Conservation (phyloP, 169 alveolate species). For the Neospora caninum region DNA sequence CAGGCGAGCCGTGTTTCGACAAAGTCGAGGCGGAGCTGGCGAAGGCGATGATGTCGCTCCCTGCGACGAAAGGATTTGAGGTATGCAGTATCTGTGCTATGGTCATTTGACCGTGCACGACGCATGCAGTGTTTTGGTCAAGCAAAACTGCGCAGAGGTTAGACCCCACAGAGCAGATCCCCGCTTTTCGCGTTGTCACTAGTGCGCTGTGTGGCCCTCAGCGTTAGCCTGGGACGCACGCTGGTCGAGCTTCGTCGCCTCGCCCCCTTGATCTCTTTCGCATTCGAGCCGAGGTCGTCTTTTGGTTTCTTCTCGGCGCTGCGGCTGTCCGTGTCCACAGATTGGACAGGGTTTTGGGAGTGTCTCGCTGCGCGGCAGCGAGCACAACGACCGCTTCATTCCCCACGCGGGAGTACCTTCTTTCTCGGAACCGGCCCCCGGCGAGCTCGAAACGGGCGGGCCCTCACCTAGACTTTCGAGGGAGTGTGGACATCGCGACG, state of each 20-base stretch:
- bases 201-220: neutral
- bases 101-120: neutral
- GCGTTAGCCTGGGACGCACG: no score
- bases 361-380: constrained; percentile 75
- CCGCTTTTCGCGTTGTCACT: neutral
- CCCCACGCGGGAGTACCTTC: neutral
- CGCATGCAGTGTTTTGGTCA: neutral
- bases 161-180: neutral
- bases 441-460: neutral
- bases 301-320: no score
- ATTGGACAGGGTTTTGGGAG: constrained; percentile 85
- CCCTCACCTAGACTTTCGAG: no score
- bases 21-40: constrained; percentile 80
- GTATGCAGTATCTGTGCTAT: neutral
- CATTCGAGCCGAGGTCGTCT: no score
- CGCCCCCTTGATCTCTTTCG: no score
- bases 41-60: constrained; percentile 80
- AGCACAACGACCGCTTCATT: constrained; percentile 79
- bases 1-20: constrained; percentile 68
- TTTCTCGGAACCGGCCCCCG: neutral
- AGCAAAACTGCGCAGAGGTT: neutral
- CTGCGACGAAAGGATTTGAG: constrained; percentile 78
- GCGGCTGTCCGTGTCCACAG: constrained; percentile 51
- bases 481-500: no score
- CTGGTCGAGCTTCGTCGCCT: neutral